Percentiles rank a stretch among this genome's conserved stretches.
phyloP scores from a whole-genome alignment of 306 rosid genomes.

The Inga laurina region DNA sequence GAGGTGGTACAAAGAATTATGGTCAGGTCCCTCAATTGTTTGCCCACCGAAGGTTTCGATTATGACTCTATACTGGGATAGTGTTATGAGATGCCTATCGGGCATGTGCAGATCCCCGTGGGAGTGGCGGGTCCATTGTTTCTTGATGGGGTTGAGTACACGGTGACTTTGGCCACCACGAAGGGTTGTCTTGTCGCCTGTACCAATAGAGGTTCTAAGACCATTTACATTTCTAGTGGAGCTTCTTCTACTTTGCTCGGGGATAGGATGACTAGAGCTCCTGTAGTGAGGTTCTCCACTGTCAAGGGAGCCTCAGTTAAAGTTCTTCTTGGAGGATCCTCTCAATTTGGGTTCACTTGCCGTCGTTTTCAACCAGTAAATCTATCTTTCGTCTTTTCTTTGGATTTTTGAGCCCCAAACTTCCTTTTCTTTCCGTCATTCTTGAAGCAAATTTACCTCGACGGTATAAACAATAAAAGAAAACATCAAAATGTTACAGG shows the following conservation, averaged over 20 bases:
- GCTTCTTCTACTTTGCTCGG: slow-evolving; percentile 62
- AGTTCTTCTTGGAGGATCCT: slow-evolving; percentile 71
- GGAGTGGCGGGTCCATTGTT: slow-evolving; percentile 87
- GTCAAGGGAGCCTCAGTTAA: slow-evolving; percentile 81
- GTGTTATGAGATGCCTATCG: slow-evolving; percentile 97
- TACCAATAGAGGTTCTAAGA: slow-evolving; percentile 87
- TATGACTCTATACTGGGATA: slow-evolving; percentile 81
- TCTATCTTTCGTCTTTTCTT: neutral
- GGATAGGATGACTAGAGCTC: slow-evolving; percentile 92
- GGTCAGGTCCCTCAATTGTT: slow-evolving; percentile 53
- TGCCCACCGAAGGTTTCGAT: slow-evolving; percentile 76
- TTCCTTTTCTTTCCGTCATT: too few relatives aligned
- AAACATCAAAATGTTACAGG: too few relatives aligned
- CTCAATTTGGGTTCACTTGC: slow-evolving; percentile 62
- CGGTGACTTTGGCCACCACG: slow-evolving; percentile 93
- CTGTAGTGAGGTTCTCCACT: slow-evolving; percentile 68
- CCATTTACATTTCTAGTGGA: slow-evolving; percentile 79
- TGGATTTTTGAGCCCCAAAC: neutral
- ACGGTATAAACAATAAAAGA: too few relatives aligned
- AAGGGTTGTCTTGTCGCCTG: slow-evolving; percentile 90
- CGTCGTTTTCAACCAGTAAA: slow-evolving; percentile 68
- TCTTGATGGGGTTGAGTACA: slow-evolving; percentile 67
- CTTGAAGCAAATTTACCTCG: too few relatives aligned
- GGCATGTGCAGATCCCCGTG: slow-evolving; percentile 81
- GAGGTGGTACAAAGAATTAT: slow-evolving; percentile 62